Percentiles rank a stretch among this genome's conserved stretches.
Evolutionary conservation across 805 yeast genomes (phyloP).

Genomic region (Spathaspora boniae): DNA sequence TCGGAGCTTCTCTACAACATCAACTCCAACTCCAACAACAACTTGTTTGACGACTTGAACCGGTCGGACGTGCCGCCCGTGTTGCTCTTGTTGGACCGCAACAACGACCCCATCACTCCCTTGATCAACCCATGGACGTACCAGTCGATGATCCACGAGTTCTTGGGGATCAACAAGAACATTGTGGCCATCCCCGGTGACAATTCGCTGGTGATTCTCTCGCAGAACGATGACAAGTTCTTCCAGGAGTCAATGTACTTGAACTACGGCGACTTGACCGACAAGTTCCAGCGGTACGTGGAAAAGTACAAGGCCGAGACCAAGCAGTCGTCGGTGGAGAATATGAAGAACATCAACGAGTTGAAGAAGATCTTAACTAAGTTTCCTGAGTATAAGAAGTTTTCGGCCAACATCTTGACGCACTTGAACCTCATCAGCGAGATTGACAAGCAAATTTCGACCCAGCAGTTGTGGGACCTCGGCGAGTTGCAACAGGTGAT

Average conservation of each 20-base stretch:
- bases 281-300: constrained; percentile 79
- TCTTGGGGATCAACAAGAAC: constrained; percentile 77
- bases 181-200: constrained; percentile 65
- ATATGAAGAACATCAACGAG: constrained; percentile 77
- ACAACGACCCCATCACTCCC: constrained; percentile 91
- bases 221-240: constrained; percentile 69
- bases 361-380: constrained; percentile 88
- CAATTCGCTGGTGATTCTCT: constrained; percentile 44
- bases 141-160: constrained; percentile 95
- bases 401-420: constrained; percentile 84
- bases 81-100: constrained; percentile 74
- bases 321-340: constrained; percentile 54
- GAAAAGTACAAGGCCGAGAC: constrained; percentile 78
- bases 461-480: constrained; percentile 69
- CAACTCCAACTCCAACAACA: constrained; percentile 49
- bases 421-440: constrained; percentile 91
- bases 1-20: constrained; percentile 59
- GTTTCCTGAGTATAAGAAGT: constrained; percentile 88
- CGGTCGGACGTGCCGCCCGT: constrained; percentile 60
- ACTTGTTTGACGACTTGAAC: constrained; percentile 63
- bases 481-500: constrained; percentile 89
- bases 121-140: constrained; percentile 94
- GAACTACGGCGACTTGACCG: constrained; percentile 94
- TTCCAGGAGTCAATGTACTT: constrained; percentile 77
- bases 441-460: constrained; percentile 68